These are phyloP conservation scores for Rhynchosporium secalis DNA, from an alignment of 2,329 filamentous ascomycete species.

Conservation along the genomic window DNA sequence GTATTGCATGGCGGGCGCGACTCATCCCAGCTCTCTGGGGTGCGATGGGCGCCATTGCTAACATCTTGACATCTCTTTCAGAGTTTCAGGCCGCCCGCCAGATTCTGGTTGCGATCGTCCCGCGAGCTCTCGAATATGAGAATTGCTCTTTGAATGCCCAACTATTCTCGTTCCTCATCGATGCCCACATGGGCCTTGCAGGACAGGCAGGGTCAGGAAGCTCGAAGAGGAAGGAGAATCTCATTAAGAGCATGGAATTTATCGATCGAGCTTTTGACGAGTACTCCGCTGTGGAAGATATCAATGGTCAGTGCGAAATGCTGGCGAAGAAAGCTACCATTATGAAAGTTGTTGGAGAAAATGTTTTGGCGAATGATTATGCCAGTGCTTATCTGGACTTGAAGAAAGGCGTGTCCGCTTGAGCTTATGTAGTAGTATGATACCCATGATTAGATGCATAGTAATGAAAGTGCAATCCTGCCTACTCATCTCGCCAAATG, in stretches of 20 bases:
- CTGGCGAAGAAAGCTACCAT: slow-evolving; percentile 67
- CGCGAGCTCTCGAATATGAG: slow-evolving; percentile 62
- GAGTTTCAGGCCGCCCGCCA: slow-evolving; percentile 59
- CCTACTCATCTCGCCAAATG: not conserved
- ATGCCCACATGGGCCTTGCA: slow-evolving; percentile 65
- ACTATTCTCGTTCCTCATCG: slow-evolving; percentile 60
- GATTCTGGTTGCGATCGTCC: slow-evolving; percentile 61
- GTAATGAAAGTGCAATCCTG: slow-evolving; percentile 10
- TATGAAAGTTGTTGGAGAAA: slow-evolving; percentile 58
- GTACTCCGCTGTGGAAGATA: slow-evolving; percentile 58
- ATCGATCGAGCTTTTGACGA: slow-evolving; percentile 43
- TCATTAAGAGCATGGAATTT: slow-evolving; percentile 44
- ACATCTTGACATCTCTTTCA: slow-evolving; percentile 57
- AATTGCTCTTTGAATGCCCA: slow-evolving; percentile 57
- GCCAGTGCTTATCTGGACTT: slow-evolving; percentile 55
- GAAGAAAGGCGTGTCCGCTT: slow-evolving; percentile 41
- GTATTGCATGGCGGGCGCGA: slow-evolving; percentile 58
- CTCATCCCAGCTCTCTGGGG: slow-evolving; percentile 62
- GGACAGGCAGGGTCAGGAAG: slow-evolving; percentile 44
- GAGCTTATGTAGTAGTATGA: slow-evolving; percentile 25
- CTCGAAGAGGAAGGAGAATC: slow-evolving; percentile 48
- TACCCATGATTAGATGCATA: slow-evolving; percentile 25
- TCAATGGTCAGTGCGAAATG: slow-evolving; percentile 61
- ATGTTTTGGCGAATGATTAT: slow-evolving; percentile 55
- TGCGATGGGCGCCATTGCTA: slow-evolving; percentile 56